A percentile compares a stretch with the other conserved stretches of the same genome.
Evolutionary conservation across 129 eudicot genomes (phyloP).

Genomic region (Escallonia herrerae): DNA sequence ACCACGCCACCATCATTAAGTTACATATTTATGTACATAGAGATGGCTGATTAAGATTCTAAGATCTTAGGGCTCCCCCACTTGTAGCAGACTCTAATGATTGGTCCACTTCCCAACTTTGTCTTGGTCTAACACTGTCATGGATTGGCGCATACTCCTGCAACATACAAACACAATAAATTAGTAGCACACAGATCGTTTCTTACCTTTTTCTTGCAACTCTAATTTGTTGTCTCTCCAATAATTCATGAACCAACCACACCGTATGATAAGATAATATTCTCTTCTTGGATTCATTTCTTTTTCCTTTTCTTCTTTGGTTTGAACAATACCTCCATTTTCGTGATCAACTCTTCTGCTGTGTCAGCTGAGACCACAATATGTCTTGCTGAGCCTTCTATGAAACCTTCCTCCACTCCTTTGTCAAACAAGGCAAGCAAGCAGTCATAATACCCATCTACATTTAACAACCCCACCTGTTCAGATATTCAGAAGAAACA

Average conservation of each 20-base stretch:
- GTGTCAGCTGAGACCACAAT: slow-evolving; percentile 49
- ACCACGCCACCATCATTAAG: slow-evolving; percentile 10
- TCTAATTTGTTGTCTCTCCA: slow-evolving; percentile 5
- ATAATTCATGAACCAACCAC: slow-evolving; percentile 12
- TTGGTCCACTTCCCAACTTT: slow-evolving; percentile 54
- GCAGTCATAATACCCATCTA: slow-evolving; percentile 61
- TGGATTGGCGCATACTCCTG: slow-evolving; percentile 55
- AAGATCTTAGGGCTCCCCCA: slow-evolving; percentile 18
- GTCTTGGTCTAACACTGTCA: slow-evolving; percentile 45
- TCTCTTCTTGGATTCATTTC: neutral
- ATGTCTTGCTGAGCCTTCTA: slow-evolving; percentile 47
- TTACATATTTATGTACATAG: slow-evolving; percentile 1
- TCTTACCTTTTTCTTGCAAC: neutral
- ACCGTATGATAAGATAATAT: neutral
- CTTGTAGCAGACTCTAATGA: slow-evolving; percentile 26
- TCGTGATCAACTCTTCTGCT: slow-evolving; percentile 44
- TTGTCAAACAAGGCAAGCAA: slow-evolving; percentile 70
- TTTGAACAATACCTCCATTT: slow-evolving; percentile 46
- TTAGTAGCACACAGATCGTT: neutral
- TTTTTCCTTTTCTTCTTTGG: too few relatives aligned
- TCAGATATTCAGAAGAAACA: neutral
- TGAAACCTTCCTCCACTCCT: slow-evolving; percentile 77
- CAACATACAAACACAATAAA: slow-evolving; percentile 10
- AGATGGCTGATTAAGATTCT: neutral
- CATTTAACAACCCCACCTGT: slow-evolving; percentile 74